Evolutionary conservation across 1,139 yeast genomes (phyloP).

Genomic region (Magnusiomyces clavatus): DNA sequence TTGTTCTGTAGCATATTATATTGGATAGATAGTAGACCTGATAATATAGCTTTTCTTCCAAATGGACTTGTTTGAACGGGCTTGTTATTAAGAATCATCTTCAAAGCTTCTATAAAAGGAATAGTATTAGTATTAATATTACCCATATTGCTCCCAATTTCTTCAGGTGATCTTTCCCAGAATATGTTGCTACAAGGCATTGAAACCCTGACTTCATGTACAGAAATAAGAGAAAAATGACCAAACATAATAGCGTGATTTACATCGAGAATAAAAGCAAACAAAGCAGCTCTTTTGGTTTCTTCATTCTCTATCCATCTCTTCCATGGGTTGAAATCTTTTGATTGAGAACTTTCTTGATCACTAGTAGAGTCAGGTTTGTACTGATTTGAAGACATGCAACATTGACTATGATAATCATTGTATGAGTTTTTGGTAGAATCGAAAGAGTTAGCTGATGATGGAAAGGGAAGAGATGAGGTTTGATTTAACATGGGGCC

Average conservation of each 20-base stretch:
- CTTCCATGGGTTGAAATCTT: slow-evolving; percentile 34
- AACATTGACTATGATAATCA: too few species aligned
- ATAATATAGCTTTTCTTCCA: slow-evolving; percentile 57
- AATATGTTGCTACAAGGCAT: slow-evolving; percentile 74
- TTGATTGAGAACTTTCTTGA: slow-evolving; percentile 1
- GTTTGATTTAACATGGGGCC: slow-evolving; percentile 48
- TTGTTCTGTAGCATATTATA: slow-evolving; percentile 71
- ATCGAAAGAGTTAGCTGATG: too few species aligned
- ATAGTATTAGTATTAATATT: slow-evolving; percentile 17
- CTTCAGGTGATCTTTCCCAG: slow-evolving; percentile 50
- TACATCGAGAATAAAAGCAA: slow-evolving; percentile 74
- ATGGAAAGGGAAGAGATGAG: not conserved
- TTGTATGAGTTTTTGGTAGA: too few species aligned
- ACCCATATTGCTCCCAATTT: slow-evolving; percentile 6
- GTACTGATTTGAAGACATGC: not conserved
- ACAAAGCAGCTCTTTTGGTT: slow-evolving; percentile 66
- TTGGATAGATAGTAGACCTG: slow-evolving; percentile 64
- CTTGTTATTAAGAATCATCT: slow-evolving; percentile 46
- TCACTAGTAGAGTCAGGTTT: too few species aligned
- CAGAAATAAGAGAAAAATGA: slow-evolving; percentile 58
- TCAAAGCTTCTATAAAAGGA: slow-evolving; percentile 49
- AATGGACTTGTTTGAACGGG: slow-evolving; percentile 44
- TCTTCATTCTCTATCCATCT: slow-evolving; percentile 76
- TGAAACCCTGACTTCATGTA: slow-evolving; percentile 62
- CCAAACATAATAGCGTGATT: slow-evolving; percentile 77